Conservation (phyloP, 768 basidiomycete genomes). For the Austroboletus festivus region DNA sequence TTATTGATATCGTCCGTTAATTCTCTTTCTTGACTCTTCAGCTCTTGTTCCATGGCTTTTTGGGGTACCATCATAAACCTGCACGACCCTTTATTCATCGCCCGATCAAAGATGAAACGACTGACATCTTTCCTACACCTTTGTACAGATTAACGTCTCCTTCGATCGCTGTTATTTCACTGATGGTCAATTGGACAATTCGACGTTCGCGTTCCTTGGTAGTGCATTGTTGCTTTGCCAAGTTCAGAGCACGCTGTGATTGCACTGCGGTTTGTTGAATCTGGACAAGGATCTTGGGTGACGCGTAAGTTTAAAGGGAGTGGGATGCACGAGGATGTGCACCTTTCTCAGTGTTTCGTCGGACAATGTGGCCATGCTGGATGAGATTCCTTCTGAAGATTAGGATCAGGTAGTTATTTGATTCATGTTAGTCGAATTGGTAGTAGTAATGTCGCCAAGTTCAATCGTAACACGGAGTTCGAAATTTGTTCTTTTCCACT, state of each 20-base stretch:
- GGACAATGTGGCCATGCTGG: slow-evolving; percentile 52
- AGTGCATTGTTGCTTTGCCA: slow-evolving; percentile 71
- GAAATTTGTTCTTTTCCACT: slow-evolving; percentile 26
- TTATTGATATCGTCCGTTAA: slow-evolving; percentile 78
- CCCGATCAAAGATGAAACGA: slow-evolving; percentile 1
- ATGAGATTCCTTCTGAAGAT: background rate
- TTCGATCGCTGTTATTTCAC: slow-evolving; percentile 71
- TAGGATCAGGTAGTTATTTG: slow-evolving; percentile 13
- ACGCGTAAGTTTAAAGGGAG: slow-evolving; percentile 15
- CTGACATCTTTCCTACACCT: slow-evolving; percentile 93
- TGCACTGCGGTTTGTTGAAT: slow-evolving; percentile 89
- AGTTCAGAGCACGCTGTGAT: slow-evolving; percentile 73
- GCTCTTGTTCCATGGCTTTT: slow-evolving; percentile 69
- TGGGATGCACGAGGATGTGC: slow-evolving; percentile 2
- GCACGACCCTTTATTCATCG: slow-evolving; percentile 1
- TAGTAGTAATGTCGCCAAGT: background rate
- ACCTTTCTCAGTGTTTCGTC: slow-evolving; percentile 87
- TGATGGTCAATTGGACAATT: slow-evolving; percentile 84
- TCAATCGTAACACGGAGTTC: slow-evolving; percentile 27
- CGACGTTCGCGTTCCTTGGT: slow-evolving; percentile 86
- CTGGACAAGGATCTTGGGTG: slow-evolving; percentile 77
- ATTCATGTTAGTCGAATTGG: no score
- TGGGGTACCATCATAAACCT: slow-evolving; percentile 93
- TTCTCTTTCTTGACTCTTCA: slow-evolving; percentile 77
- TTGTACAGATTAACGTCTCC: slow-evolving; percentile 83